phyloP scores from a whole-genome alignment of 371 early-diverging fungal genomes.

The Zopfochytrium polystomum region DNA sequence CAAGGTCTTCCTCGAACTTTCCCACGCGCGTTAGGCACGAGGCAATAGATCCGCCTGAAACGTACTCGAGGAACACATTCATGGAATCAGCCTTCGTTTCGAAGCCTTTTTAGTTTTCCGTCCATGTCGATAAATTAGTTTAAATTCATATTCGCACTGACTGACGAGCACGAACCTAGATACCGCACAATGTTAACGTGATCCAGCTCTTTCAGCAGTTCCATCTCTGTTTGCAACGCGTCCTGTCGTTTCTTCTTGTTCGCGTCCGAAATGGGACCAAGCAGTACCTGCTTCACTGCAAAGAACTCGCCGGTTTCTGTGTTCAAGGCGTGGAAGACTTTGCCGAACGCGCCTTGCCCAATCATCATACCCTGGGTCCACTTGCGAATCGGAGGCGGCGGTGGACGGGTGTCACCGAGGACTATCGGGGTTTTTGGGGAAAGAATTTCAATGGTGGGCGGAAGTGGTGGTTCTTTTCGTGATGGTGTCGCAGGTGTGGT shows the following conservation, averaged over 20 bases:
- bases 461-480: too few relatives aligned
- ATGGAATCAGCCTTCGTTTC: constrained; percentile 62
- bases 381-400: constrained; percentile 23
- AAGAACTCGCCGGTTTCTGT: constrained; percentile 78
- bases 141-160: constrained; percentile 11
- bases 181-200: constrained; percentile 52
- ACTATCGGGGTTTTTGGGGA: constrained; percentile 78
- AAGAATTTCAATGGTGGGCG: constrained; percentile 46
- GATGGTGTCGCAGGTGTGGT: too few relatives aligned
- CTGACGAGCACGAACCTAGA: constrained; percentile 24
- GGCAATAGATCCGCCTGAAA: constrained; percentile 76
- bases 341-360: constrained; percentile 94
- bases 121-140: constrained; percentile 33
- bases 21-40: constrained; percentile 80
- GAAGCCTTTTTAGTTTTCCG: constrained; percentile 71
- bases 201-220: constrained; percentile 71
- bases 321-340: constrained; percentile 85
- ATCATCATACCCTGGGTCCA: constrained; percentile 86
- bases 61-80: constrained; percentile 97
- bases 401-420: constrained; percentile 91
- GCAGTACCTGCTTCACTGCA: constrained; percentile 91
- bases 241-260: constrained; percentile 31
- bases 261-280: constrained; percentile 21
- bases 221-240: constrained; percentile 64
- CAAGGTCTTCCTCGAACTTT: constrained; percentile 77